These are phyloP conservation scores for Asterella californica DNA, from an alignment of 225 moss, liverwort and hornwort genomes.

Conservation along the genomic window DNA sequence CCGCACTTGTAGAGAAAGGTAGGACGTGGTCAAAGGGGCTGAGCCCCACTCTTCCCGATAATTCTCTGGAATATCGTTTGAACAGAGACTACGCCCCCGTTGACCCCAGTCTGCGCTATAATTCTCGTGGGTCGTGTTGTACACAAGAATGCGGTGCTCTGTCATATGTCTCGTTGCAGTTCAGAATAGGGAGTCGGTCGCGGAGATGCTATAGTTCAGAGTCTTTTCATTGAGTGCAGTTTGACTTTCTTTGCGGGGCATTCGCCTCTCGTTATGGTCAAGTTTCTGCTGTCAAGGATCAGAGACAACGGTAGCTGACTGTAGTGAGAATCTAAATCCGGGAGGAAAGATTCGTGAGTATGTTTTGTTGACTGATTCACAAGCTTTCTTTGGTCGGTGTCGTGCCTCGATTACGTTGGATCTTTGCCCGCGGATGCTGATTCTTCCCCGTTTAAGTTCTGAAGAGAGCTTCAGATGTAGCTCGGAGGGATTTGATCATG, in stretches of 20 bases:
- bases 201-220: not conserved
- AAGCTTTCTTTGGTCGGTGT: not conserved
- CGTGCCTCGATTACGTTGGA: conserved; percentile 6
- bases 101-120: too few species aligned
- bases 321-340: not conserved
- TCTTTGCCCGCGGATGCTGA: not conserved
- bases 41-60: not conserved
- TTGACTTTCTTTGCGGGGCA: not conserved
- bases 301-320: not conserved
- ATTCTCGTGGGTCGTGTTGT: too few species aligned
- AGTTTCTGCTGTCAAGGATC: not conserved
- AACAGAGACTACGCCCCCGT: too few species aligned
- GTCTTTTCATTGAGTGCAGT: not conserved
- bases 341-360: not conserved
- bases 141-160: not conserved
- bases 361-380: not conserved
- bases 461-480: not conserved
- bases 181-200: not conserved
- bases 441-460: not conserved
- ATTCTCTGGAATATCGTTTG: not conserved
- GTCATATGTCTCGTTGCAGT: not conserved
- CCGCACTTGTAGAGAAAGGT: not conserved
- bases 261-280: not conserved
- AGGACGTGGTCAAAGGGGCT: conserved; percentile 7
- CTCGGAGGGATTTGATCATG: not conserved